phyloP scores from a whole-genome alignment of 2,329 filamentous ascomycete species.

The Trichophyton schoenleinii region DNA sequence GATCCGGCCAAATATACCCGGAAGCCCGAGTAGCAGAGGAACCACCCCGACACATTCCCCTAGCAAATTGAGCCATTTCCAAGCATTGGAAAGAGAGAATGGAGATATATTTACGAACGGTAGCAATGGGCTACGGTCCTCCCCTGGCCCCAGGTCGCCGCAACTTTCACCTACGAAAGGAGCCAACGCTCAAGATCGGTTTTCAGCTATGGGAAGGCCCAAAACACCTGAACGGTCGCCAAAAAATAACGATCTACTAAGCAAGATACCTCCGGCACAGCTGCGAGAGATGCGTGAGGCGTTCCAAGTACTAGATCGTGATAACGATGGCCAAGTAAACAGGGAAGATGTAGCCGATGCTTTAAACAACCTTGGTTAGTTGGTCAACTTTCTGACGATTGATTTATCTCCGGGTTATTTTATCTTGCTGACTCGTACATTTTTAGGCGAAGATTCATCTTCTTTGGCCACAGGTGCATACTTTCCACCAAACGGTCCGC shows the following conservation, averaged over 20 bases:
- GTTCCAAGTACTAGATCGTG: constrained; percentile 83
- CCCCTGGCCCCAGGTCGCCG: constrained; percentile 27
- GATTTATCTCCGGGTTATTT: neutral
- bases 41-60: constrained; percentile 34
- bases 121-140: constrained; percentile 21
- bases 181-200: constrained; percentile 17
- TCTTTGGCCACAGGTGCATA: constrained; percentile 62
- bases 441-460: constrained; percentile 59
- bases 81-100: constrained; percentile 33
- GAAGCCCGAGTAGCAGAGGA: constrained; percentile 32
- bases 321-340: constrained; percentile 72
- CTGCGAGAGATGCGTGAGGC: constrained; percentile 80
- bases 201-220: constrained; percentile 19
- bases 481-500: constrained; percentile 58
- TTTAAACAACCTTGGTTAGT: constrained; percentile 64
- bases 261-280: constrained; percentile 57
- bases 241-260: constrained; percentile 13
- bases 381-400: constrained; percentile 6
- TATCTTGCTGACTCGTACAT: neutral
- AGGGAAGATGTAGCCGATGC: constrained; percentile 78
- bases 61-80: constrained; percentile 37
- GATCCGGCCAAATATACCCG: constrained; percentile 35
- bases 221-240: constrained; percentile 17
- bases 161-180: constrained; percentile 30
- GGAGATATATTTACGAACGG: constrained; percentile 23